Evolutionary conservation across 1,284 basidiomycete species (phyloP), one percentile per base, ranked within the genome.

Genomic region (Neonothopanus nambi): DNA sequence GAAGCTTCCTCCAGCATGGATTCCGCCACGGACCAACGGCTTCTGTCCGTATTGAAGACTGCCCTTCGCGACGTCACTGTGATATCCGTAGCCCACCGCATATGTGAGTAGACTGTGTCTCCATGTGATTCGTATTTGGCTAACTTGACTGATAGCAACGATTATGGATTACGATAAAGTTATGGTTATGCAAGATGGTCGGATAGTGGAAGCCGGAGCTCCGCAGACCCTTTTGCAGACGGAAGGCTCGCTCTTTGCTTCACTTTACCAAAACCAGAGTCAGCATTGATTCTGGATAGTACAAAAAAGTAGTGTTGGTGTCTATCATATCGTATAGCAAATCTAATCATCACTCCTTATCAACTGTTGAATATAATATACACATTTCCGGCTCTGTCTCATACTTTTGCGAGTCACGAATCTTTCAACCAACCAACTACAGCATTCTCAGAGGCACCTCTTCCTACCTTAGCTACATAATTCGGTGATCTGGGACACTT

Each of bases 101-200:
- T 48, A 33, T 36, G 35, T 61, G 21, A 48, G 61, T 57, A 18
- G 6, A 28, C 17, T n/a, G 28, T 43, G 24, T n/a, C 23, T 43
- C 15, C 15, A 13, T 20, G 17, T 43, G 20, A 20, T 2, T 43
- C 41, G 30, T 33, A 13, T 13, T 5, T 11, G 13, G 30, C 30
- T 33, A 8, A 33, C 13, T 33, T 13, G 30, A 28, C 28, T 18
- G 12, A n/a, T 30, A 63, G 57, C 53, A 24, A 48, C 46, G 21
- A 48, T 48, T 21, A 15, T 36, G 28, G 46, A 48, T 35, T 48
- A 48, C 24, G 33, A 48, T 24, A 28, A 37, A 37, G 46, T 48
- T 9, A 20, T 48, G 33, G 46, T 48, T 36, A 17, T 48, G 12
- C 8, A 37, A 8, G 30, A 48, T 20, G 46, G 46, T 20, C 30